These are phyloP conservation scores for Phytopythium aichiense DNA, from an alignment of 352 stramenopile species.

Conservation along the genomic window DNA sequence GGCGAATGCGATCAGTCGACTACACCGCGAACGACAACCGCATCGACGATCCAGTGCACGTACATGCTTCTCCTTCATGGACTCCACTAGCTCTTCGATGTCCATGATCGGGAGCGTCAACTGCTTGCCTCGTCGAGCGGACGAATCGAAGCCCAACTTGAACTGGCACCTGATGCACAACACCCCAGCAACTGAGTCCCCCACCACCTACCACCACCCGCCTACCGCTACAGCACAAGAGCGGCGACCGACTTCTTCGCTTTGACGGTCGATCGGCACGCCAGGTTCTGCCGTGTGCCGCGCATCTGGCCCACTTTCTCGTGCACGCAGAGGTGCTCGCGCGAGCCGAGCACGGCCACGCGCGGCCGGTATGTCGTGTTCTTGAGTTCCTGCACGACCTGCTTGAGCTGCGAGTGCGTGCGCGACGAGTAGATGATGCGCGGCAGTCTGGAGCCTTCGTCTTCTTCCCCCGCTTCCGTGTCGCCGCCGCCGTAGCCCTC, in stretches of 20 bases:
- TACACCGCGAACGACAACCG: neutral
- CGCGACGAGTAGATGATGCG: constrained; percentile 98
- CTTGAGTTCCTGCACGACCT: constrained; percentile 96
- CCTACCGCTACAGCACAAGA: neutral
- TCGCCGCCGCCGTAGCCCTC: constrained; percentile 29
- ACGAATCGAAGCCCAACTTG: constrained; percentile 74
- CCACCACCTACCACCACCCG: neutral
- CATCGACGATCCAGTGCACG: neutral
- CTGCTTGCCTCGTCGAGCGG: constrained; percentile 44
- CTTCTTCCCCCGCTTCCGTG: constrained; percentile 22
- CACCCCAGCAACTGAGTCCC: neutral
- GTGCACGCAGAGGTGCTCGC: constrained; percentile 97
- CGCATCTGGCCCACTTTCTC: constrained; percentile 88
- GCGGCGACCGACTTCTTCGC: constrained; percentile 68
- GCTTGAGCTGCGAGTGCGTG: constrained; percentile 98
- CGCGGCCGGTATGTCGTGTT: constrained; percentile 92
- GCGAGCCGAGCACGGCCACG: constrained; percentile 89
- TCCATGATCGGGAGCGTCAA: constrained; percentile 90
- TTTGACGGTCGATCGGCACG: constrained; percentile 84
- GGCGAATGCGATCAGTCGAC: neutral
- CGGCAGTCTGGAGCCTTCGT: constrained; percentile 43
- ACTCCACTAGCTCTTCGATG: constrained; percentile 97
- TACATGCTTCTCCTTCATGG: constrained; percentile 78
- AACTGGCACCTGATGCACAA: constrained; percentile 47
- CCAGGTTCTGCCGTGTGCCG: constrained; percentile 84